phyloP scores from a whole-genome alignment of 768 basidiomycete genomes.

The Daedalea quercina region DNA sequence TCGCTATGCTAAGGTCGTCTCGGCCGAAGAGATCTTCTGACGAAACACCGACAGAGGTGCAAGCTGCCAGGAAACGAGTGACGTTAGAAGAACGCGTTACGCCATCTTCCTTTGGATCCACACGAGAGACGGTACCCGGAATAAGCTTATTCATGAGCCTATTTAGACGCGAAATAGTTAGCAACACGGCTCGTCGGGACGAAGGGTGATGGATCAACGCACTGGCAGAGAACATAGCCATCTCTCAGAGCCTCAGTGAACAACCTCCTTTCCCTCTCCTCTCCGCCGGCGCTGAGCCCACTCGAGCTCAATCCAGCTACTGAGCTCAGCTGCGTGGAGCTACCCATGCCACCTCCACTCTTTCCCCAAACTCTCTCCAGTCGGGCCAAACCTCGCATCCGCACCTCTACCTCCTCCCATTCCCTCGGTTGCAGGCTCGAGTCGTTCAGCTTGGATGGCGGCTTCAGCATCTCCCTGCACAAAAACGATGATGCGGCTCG shows the following conservation, averaged over 20 bases:
- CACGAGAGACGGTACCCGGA: conserved; percentile 49
- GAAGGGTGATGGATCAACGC: conserved; percentile 26
- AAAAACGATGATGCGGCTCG: conserved; percentile 57
- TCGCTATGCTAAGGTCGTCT: conserved; percentile 60
- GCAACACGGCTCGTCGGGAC: background rate
- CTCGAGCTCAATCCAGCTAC: conserved; percentile 22
- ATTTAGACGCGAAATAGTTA: background rate
- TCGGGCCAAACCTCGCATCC: conserved; percentile 51
- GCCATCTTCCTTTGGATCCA: conserved; percentile 64
- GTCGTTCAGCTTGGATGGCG: conserved; percentile 49
- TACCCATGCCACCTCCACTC: conserved; percentile 41
- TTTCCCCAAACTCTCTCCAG: conserved; percentile 75
- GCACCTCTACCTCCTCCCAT: conserved; percentile 72
- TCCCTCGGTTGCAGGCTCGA: conserved; percentile 45
- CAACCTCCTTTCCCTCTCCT: conserved; percentile 66
- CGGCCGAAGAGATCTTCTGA: conserved; percentile 59
- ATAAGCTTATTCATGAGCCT: conserved; percentile 80
- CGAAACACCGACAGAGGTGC: conserved; percentile 57
- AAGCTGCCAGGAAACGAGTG: conserved; percentile 73
- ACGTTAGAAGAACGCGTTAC: conserved; percentile 62
- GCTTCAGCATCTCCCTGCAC: conserved; percentile 58
- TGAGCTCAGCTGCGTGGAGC: conserved; percentile 29
- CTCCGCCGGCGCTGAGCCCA: conserved; percentile 45
- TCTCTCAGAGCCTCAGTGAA: conserved; percentile 77
- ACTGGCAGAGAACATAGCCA: conserved; percentile 89